Evolutionary conservation across 164 flowering plant genomes (phyloP), one percentile per base, ranked within the genome.

Genomic region (Macadamia integrifolia): DNA sequence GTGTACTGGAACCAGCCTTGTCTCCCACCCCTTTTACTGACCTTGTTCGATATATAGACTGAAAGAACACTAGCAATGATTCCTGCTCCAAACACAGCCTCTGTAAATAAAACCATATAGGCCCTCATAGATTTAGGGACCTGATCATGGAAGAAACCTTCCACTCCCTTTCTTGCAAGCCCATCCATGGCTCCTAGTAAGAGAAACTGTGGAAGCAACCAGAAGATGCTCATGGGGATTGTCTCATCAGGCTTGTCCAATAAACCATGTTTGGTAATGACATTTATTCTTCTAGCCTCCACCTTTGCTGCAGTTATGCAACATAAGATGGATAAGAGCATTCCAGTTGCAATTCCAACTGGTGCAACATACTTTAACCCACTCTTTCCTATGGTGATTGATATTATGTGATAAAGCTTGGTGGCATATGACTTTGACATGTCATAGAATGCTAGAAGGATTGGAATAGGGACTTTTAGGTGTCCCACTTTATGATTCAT

Each of bases 141-240:
- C 56, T 76, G 80, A 31, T 63, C 65, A 0, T 0, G 14, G 4
- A 76, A 72, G 69, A 80, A 77, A n/a, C 14, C 7, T 1, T 32
- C 10, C 3, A 74, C 40, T 48, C 79, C 62, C 1, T 5, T 29
- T 0, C 68, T 15, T 15, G 60, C 63, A 29, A 78, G 48, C 13
- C 78, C 82, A 43, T 75, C 79, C 11, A 71, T 7, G 6, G 43
- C 78, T 1, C 79, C 86, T 1, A 84, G 76, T 10, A 84, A 74
- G 12, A 80, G 1, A 72, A 74, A 84, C 67, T 84, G 88, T 14
- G 82, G 83, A n/a, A 84, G 71, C 44, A 84, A 29, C 81, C 85
- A 80, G 15, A 82, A 80, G 9, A 85, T 70, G 55, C 30, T 76
- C 84, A 84, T 82, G 3, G 83, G 82, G 9, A 82, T 69, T 49